phyloP scores from a whole-genome alignment of 495 filamentous ascomycete species.

The Aspergillus coremiiformis region DNA sequence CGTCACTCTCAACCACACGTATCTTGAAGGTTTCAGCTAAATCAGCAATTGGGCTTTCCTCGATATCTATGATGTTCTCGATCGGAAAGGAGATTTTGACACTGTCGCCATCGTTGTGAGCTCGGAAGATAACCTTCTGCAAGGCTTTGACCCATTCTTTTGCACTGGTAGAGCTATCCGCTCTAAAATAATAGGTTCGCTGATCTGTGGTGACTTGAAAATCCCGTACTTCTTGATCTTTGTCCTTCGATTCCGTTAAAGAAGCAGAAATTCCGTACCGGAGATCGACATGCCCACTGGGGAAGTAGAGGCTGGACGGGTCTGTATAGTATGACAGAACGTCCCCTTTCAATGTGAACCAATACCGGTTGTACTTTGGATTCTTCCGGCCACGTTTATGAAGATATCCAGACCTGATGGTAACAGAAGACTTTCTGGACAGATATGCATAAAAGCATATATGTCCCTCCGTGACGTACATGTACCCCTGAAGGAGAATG shows the following conservation, averaged over 20 bases:
- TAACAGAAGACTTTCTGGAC: conserved; percentile 75
- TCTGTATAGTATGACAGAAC: conserved; percentile 89
- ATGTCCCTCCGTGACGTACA: conserved; percentile 92
- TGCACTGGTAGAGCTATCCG: conserved; percentile 80
- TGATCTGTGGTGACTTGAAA: conserved; percentile 81
- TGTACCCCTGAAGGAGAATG: conserved; percentile 86
- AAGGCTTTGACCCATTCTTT: conserved; percentile 97
- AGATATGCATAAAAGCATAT: conserved; percentile 97
- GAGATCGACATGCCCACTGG: conserved; percentile 83
- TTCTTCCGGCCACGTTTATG: conserved; percentile 85
- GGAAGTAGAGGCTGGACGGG: conserved; percentile 83
- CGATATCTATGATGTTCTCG: conserved; percentile 82
- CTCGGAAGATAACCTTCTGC: conserved; percentile 90
- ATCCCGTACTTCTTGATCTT: conserved; percentile 56
- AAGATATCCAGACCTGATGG: conserved; percentile 82
- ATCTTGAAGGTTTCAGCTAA: conserved; percentile 94
- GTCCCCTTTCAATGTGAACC: conserved; percentile 93
- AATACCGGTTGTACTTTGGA: conserved; percentile 85
- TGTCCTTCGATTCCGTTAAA: conserved; percentile 60
- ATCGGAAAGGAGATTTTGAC: conserved; percentile 93
- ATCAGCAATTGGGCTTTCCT: conserved; percentile 85
- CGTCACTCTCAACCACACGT: conserved; percentile 81
- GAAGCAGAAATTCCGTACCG: conserved; percentile 84
- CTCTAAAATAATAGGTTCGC: conserved; percentile 77
- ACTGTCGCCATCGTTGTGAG: conserved; percentile 93